phyloP scores from a whole-genome alignment of 2,329 filamentous ascomycete genomes.

The Cladosporium austrohemisphaericum region DNA sequence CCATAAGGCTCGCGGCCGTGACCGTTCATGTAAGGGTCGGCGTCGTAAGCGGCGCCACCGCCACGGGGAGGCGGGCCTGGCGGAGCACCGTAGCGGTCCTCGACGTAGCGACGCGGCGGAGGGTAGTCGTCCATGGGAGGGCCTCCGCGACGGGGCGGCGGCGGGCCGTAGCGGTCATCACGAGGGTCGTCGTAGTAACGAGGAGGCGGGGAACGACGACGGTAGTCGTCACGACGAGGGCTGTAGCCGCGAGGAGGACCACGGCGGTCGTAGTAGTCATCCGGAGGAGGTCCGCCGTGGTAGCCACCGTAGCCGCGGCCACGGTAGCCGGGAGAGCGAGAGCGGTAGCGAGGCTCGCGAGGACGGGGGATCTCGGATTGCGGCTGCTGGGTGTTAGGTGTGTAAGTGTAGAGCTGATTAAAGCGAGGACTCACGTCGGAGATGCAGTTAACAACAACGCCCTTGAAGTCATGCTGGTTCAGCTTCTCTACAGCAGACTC shows the following conservation, averaged over 20 bases:
- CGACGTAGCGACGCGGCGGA: constrained; percentile 60
- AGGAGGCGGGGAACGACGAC: constrained; percentile 75
- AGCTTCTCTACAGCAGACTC: constrained; percentile 92
- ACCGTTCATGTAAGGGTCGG: constrained; percentile 59
- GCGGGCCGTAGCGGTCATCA: constrained; percentile 58
- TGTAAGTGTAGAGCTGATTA: background rate
- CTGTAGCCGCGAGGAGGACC: constrained; percentile 76
- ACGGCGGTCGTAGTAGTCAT: constrained; percentile 76
- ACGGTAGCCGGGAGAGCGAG: constrained; percentile 68
- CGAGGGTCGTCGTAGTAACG: constrained; percentile 86
- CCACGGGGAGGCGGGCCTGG: constrained; percentile 29
- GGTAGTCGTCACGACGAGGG: constrained; percentile 78
- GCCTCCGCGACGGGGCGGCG: constrained; percentile 56
- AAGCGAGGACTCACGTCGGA: constrained; percentile 63
- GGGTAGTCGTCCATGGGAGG: constrained; percentile 74
- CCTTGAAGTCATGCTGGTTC: constrained; percentile 89
- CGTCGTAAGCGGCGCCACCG: constrained; percentile 51
- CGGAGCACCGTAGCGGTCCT: constrained; percentile 64
- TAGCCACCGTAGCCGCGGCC: constrained; percentile 51
- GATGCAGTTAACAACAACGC: constrained; percentile 76
- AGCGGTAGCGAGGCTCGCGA: constrained; percentile 65
- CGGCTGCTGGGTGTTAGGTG: constrained; percentile 16
- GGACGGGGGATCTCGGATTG: constrained; percentile 65
- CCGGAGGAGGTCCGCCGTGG: constrained; percentile 51
- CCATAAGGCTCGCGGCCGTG: constrained; percentile 53